These are phyloP conservation scores for Sungouiozyma intestinalis DNA, from an alignment of 805 yeast species.

Conservation along the genomic window DNA sequence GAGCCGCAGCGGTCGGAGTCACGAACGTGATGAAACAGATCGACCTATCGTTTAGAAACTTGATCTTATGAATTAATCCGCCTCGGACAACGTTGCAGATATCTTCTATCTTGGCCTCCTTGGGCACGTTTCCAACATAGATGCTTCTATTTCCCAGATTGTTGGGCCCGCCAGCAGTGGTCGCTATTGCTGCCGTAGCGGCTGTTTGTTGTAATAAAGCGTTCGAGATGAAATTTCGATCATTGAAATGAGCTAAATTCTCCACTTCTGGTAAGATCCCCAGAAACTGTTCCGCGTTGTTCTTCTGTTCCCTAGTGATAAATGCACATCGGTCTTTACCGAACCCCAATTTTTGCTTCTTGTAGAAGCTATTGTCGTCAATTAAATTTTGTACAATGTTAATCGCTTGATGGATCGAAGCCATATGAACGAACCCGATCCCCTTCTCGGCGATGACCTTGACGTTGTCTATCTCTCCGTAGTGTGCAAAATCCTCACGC, in stretches of 20 bases:
- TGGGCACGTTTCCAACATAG: constrained; percentile 82
- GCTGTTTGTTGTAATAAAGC: constrained; percentile 88
- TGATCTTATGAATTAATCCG: constrained; percentile 76
- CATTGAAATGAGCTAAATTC: constrained; percentile 62
- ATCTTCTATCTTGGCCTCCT: constrained; percentile 81
- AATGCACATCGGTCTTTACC: constrained; percentile 95
- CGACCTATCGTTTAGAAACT: constrained; percentile 73
- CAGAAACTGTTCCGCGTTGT: constrained; percentile 89
- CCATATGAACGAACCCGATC: constrained; percentile 83
- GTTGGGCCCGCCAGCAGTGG: constrained; percentile 86
- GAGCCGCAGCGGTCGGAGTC: constrained; percentile 96
- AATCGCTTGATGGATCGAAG: constrained; percentile 77
- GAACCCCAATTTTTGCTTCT: constrained; percentile 69
- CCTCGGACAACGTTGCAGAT: constrained; percentile 95
- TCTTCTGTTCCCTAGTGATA: constrained; percentile 90
- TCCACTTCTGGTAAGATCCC: constrained; percentile 79
- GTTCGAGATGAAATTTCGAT: constrained; percentile 46
- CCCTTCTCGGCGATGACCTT: constrained; percentile 73
- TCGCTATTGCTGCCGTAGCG: constrained; percentile 96
- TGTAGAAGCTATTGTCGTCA: constrained; percentile 51
- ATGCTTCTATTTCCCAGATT: constrained; percentile 91
- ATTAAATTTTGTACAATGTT: constrained; percentile 73
- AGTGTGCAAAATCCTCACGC: constrained; percentile 52
- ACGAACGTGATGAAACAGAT: constrained; percentile 92
- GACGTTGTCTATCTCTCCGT: constrained; percentile 78